Evolutionary conservation across 805 yeast genomes (phyloP).

Genomic region (Wickerhamomyces bisporus): DNA sequence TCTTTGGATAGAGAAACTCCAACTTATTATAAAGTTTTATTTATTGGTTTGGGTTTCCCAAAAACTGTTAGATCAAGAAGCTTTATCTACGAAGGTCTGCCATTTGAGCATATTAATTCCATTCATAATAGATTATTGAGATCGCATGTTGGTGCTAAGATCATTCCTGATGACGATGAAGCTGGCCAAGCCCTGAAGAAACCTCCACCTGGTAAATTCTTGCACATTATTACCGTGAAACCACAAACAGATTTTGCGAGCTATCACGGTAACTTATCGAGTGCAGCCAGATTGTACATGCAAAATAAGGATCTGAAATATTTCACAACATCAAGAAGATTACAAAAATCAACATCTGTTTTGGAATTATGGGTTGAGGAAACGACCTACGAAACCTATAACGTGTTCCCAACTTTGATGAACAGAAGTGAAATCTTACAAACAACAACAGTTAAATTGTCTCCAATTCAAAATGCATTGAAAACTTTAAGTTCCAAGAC

Average conservation of each 20-base stretch:
- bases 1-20: constrained; percentile 68
- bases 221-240: constrained; percentile 67
- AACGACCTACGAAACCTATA: constrained; percentile 65
- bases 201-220: constrained; percentile 64
- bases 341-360: constrained; percentile 69
- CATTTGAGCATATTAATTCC: constrained; percentile 82
- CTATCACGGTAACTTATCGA: constrained; percentile 29
- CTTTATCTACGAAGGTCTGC: constrained; percentile 79
- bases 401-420: constrained; percentile 84
- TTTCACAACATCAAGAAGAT: constrained; percentile 63
- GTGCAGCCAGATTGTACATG: constrained; percentile 68
- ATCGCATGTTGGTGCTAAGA: constrained; percentile 76
- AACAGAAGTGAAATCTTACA: constrained; percentile 68
- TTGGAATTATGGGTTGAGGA: constrained; percentile 87
- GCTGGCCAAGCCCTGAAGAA: constrained; percentile 44
- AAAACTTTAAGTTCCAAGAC: constrained; percentile 61
- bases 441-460: constrained; percentile 46
- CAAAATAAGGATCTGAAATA: constrained; percentile 67
- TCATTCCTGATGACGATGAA: constrained; percentile 52
- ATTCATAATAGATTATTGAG: constrained; percentile 72
- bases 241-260: constrained; percentile 55
- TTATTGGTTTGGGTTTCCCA: constrained; percentile 84
- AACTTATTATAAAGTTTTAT: constrained; percentile 72
- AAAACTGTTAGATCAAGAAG: constrained; percentile 66
- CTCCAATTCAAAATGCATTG: constrained; percentile 84